Evolutionary conservation across 1,139 yeast genomes (phyloP), one percentile per base, ranked within the genome.

Genomic region (Candida neerlandica): DNA sequence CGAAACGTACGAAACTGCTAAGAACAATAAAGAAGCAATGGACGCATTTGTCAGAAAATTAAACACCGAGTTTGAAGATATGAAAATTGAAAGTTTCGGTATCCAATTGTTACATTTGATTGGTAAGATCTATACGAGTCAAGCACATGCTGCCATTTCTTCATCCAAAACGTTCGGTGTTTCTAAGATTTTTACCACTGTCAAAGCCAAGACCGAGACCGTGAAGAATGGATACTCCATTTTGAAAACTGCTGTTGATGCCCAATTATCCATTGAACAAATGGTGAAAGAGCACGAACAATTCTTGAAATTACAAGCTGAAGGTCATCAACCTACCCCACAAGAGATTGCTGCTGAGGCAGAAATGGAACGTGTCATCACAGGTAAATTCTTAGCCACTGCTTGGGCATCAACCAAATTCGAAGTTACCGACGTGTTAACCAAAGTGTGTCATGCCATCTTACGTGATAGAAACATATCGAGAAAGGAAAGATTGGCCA

Each of bases 341-440:
- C 71, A 72, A 53, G 86, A 82, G 55, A 71, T 71, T 44, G 70
- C 71, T 51, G 78, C 80, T 60, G 80, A 80, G 55, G 85, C 82
- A 5, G 86, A 85, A 60, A 78, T 81, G 61, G 90, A 86, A 61
- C 74, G 86, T 48, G 69, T 78, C 33, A 78, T 86, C 66, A 85
- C 87, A 2, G 94, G 95, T 26, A 86, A 87, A 64, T 76, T 87
- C 47, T 74, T 87, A 49, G 87, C 86, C 15, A 85, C 89, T 9
- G 90, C 89, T 19, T 87, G 96, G 96, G 88, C 86, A 1, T 77
- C 88, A 39, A 83, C 90, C 14, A 86, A 84, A 59, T 86, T 81
- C 61, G 96, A 87, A 66, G 83, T 86, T 43, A 84, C 85, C 43
- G 81, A 84, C 26, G 80, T 86, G 5, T 69, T 87, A 56, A 81